Percentiles rank a stretch among this genome's conserved stretches.
phyloP scores from a whole-genome alignment of 805 yeast genomes.

The Cephaloascus albidus region DNA sequence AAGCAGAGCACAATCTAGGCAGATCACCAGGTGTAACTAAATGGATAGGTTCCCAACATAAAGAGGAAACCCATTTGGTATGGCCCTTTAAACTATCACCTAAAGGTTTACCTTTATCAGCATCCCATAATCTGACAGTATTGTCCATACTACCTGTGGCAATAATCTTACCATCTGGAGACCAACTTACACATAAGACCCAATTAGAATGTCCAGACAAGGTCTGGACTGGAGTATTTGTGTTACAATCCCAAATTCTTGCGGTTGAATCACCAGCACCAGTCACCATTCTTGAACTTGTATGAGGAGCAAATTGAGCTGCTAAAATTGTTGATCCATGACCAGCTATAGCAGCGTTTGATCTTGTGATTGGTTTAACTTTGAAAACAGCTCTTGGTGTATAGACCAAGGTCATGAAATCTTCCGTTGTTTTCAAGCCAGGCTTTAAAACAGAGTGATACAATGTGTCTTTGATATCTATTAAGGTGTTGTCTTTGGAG shows the following conservation, averaged over 20 bases:
- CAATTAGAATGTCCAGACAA: slow-evolving; percentile 82
- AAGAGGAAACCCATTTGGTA: slow-evolving; percentile 78
- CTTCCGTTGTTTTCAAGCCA: slow-evolving; percentile 84
- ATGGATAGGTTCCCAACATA: slow-evolving; percentile 94
- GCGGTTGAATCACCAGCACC: slow-evolving; percentile 98
- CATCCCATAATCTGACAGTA: slow-evolving; percentile 83
- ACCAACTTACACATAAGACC: slow-evolving; percentile 88
- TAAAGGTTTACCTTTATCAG: slow-evolving; percentile 58
- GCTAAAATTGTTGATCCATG: slow-evolving; percentile 92
- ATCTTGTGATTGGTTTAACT: slow-evolving; percentile 83
- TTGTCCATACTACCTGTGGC: slow-evolving; percentile 97
- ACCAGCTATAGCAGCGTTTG: slow-evolving; percentile 89
- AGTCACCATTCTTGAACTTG: slow-evolving; percentile 77
- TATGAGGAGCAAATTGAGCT: slow-evolving; percentile 87
- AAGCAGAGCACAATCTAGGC: slow-evolving; percentile 74
- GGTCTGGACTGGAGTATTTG: slow-evolving; percentile 82
- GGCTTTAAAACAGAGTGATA: slow-evolving; percentile 81
- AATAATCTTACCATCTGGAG: slow-evolving; percentile 82
- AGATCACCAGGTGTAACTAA: slow-evolving; percentile 53
- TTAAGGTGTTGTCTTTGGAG: slow-evolving; percentile 26
- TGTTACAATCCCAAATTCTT: slow-evolving; percentile 92
- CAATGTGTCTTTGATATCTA: slow-evolving; percentile 72
- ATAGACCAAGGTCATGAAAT: slow-evolving; percentile 79
- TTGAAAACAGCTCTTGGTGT: slow-evolving; percentile 94
- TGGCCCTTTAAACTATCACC: slow-evolving; percentile 80